Percentiles rank a stretch among this genome's conserved stretches.
Conservation (phyloP, 2,329 filamentous ascomycete genomes). For the Ascochyta fabae region DNA sequence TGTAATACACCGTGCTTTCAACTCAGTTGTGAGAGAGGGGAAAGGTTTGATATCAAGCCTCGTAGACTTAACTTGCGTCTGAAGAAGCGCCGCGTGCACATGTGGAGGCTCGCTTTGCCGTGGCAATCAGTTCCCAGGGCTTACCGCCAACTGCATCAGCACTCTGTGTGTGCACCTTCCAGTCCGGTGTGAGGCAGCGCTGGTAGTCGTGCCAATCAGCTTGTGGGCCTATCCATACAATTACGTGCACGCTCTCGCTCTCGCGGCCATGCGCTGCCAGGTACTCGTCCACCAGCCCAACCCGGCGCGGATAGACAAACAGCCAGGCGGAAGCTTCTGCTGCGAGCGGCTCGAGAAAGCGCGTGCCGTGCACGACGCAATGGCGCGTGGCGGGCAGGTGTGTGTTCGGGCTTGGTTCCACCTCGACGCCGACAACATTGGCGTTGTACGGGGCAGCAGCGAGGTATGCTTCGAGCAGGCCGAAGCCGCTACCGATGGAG, state of each 20-base stretch:
- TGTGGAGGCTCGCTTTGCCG: constrained; percentile 13
- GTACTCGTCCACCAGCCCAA: constrained; percentile 55
- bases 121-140: constrained; percentile 43
- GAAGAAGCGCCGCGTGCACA: background rate
- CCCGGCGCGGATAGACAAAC: constrained; percentile 62
- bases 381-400: constrained; percentile 54
- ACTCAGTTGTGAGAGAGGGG: no score
- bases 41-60: no score
- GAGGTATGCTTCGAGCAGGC: constrained; percentile 58
- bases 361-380: constrained; percentile 53
- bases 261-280: constrained; percentile 43
- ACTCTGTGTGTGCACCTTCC: constrained; percentile 26
- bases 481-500: constrained; percentile 60
- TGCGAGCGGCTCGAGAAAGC: constrained; percentile 53
- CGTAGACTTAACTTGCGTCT: no score
- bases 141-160: constrained; percentile 40
- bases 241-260: constrained; percentile 31
- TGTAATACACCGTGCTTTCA: background rate
- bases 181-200: constrained; percentile 28
- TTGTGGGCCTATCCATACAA: constrained; percentile 54
- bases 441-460: constrained; percentile 24
- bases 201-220: constrained; percentile 52
- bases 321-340: constrained; percentile 55
- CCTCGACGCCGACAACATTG: constrained; percentile 57
- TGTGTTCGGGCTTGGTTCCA: constrained; percentile 53